A percentile compares a stretch with the other conserved stretches of the same genome.
Evolutionary conservation across 306 rosid genomes (phyloP).

Genomic region (Purshia tridentata): DNA sequence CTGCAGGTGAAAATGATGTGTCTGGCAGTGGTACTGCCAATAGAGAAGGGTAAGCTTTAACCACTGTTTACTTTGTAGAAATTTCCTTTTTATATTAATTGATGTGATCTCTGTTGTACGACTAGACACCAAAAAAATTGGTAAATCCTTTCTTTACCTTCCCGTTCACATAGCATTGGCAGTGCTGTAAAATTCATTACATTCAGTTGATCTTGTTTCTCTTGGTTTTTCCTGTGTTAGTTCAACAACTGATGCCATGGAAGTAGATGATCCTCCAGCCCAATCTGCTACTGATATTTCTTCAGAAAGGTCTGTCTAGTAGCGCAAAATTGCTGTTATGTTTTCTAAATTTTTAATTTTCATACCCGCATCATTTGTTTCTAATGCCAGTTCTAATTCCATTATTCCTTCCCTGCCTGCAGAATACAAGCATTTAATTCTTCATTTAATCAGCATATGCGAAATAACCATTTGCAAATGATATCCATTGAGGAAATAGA

Average conservation of each 20-base stretch:
- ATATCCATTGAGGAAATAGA: conserved; percentile 67
- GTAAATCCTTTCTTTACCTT: background rate
- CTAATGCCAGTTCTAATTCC: conserved; percentile 12
- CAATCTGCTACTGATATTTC: conserved; percentile 52
- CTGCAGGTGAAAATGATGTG: conserved; percentile 42
- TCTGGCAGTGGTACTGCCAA: conserved; percentile 42
- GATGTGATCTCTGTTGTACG: background rate
- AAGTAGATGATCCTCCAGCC: conserved; percentile 57
- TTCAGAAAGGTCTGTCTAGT: conserved; percentile 61
- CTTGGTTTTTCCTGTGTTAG: conserved; percentile 28
- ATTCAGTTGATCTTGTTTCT: conserved; percentile 26
- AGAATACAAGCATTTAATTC: conserved; percentile 78
- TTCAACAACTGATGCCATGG: conserved; percentile 63
- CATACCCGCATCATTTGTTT: background rate
- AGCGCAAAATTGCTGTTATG: conserved; percentile 10
- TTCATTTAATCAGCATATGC: conserved; percentile 83
- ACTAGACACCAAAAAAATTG: background rate
- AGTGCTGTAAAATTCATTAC: background rate
- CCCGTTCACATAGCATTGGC: background rate
- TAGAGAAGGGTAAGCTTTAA: conserved; percentile 48
- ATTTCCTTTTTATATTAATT: background rate
- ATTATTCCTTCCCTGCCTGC: conserved; percentile 19
- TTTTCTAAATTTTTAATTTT: conserved; percentile 2
- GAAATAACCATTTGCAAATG: conserved; percentile 57
- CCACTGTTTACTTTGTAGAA: background rate